Conservation (phyloP, 129 eudicot species). For the Escallonia rubra region DNA sequence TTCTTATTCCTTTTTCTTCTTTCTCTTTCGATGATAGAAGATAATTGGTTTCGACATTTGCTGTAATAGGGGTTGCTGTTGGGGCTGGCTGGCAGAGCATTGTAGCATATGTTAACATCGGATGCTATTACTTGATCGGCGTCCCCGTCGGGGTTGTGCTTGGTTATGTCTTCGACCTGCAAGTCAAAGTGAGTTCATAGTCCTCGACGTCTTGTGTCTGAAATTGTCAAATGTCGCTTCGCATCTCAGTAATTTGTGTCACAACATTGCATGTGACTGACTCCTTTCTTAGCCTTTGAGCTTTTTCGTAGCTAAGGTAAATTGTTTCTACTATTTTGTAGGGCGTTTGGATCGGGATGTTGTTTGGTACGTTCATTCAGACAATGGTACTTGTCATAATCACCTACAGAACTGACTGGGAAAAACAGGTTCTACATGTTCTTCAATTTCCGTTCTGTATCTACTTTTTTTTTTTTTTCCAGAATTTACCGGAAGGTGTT, state of each 20-base stretch:
- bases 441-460: background rate
- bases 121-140: constrained; percentile 38
- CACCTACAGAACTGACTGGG: constrained; percentile 42
- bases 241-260: too few species aligned
- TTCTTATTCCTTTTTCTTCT: too few species aligned
- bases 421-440: constrained; percentile 30
- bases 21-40: too few species aligned
- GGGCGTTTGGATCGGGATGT: constrained; percentile 57
- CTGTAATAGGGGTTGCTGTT: constrained; percentile 36
- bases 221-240: too few species aligned
- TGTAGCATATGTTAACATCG: constrained; percentile 43
- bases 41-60: background rate
- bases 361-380: constrained; percentile 28
- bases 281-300: too few species aligned
- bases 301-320: too few species aligned
- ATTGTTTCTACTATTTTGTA: constrained; percentile 1
- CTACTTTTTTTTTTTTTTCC: background rate
- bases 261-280: too few species aligned
- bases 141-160: constrained; percentile 39
- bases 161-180: constrained; percentile 30
- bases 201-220: too few species aligned
- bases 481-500: background rate
- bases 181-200: constrained; percentile 31
- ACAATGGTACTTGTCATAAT: constrained; percentile 26
- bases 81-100: constrained; percentile 48